phyloP scores from a whole-genome alignment of 2,329 filamentous ascomycete genomes.

The Pezicula neosporulosa region DNA sequence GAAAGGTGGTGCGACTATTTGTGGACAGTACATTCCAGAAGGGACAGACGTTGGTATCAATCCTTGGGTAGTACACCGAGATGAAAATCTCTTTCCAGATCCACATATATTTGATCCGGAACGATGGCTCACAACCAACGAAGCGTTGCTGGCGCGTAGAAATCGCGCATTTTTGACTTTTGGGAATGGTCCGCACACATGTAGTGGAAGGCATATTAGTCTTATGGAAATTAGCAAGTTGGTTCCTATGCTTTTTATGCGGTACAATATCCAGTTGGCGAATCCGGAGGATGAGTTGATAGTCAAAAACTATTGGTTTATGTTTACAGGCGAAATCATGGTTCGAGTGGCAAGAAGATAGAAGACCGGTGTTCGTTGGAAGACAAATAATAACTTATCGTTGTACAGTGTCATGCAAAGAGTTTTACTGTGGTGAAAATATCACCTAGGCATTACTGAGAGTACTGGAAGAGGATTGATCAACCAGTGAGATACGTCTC shows the following conservation, averaged over 20 bases:
- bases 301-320: not conserved
- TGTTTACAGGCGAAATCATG: not conserved
- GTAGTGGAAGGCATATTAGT: not conserved
- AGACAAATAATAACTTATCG: too few relatives aligned
- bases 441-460: too few relatives aligned
- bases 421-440: too few relatives aligned
- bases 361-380: too few relatives aligned
- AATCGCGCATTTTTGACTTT: not conserved
- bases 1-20: slow-evolving; percentile 3
- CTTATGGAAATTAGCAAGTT: not conserved
- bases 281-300: not conserved
- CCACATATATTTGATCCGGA: slow-evolving; percentile 58
- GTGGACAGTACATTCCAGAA: not conserved
- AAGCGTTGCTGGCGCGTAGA: not conserved
- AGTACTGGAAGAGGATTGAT: too few relatives aligned
- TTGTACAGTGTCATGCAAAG: too few relatives aligned
- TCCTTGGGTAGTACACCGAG: slow-evolving; percentile 6
- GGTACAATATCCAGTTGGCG: not conserved
- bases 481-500: too few relatives aligned
- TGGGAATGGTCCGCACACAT: not conserved
- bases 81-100: slow-evolving; percentile 49
- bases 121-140: slow-evolving; percentile 43
- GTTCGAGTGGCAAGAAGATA: too few relatives aligned
- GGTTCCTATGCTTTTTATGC: not conserved
- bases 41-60: slow-evolving; percentile 4